A percentile compares a stretch with the other conserved stretches of the same genome.
phyloP scores from a whole-genome alignment of 495 filamentous ascomycete species.

The Ramalina peruviana region DNA sequence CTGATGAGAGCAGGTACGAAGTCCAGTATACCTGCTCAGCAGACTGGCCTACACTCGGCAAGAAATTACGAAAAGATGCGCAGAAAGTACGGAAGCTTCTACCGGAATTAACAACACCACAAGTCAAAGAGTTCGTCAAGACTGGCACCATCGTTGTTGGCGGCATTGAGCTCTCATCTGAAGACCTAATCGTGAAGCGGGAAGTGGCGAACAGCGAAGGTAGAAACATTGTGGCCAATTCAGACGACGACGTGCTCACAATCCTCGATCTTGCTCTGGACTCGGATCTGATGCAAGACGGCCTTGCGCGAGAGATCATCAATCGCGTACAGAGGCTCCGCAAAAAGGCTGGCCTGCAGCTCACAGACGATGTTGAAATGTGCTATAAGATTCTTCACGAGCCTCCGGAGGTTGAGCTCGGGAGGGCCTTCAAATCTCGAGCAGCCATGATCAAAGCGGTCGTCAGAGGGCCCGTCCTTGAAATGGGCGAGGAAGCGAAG shows the following conservation, averaged over 20 bases:
- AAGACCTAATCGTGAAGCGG: constrained; percentile 73
- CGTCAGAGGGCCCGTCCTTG: constrained; percentile 55
- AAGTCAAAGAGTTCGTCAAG: constrained; percentile 61
- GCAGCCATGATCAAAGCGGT: constrained; percentile 59
- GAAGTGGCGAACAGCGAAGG: constrained; percentile 55
- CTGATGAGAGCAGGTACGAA: constrained; percentile 78
- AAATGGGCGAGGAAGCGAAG: constrained; percentile 46
- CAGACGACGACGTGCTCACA: constrained; percentile 67
- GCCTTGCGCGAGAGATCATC: constrained; percentile 67
- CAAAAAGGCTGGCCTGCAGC: constrained; percentile 66
- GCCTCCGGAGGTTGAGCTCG: constrained; percentile 63
- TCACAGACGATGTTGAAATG: constrained; percentile 80
- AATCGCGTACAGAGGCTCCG: constrained; percentile 69
- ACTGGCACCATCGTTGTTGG: constrained; percentile 63
- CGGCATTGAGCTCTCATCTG: constrained; percentile 66
- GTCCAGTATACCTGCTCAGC: constrained; percentile 80
- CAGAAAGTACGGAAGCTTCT: constrained; percentile 82
- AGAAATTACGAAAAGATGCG: constrained; percentile 91
- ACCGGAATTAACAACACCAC: constrained; percentile 59
- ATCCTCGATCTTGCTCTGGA: constrained; percentile 66
- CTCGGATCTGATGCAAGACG: constrained; percentile 61
- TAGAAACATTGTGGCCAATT: constrained; percentile 68
- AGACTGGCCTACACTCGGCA: constrained; percentile 88
- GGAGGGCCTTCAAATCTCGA: constrained; percentile 58
- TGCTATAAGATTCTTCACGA: constrained; percentile 64